phyloP scores from a whole-genome alignment of 371 early-diverging fungal species.

The Rhizopus arrhizus region DNA sequence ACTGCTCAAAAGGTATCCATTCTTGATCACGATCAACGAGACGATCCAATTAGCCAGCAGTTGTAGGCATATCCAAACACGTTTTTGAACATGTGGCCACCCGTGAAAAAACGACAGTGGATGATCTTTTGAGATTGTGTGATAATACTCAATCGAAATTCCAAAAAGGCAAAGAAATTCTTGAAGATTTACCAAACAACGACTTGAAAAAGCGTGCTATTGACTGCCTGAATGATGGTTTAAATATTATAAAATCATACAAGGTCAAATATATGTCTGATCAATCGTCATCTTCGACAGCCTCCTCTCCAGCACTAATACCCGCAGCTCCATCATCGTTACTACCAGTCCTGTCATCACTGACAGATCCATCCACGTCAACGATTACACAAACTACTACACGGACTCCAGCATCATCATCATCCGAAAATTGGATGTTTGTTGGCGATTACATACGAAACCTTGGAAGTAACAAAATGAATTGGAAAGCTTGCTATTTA shows the following conservation, averaged over 20 bases:
- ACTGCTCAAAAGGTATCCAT: constrained; percentile 10
- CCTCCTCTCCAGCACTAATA: constrained; percentile 3
- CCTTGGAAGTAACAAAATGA: constrained; percentile 12
- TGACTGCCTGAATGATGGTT: constrained; percentile 18
- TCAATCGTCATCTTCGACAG: constrained; percentile 6
- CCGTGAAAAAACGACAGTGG: constrained; percentile 1
- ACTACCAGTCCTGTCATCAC: not conserved
- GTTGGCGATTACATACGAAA: constrained; percentile 5
- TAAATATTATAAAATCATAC: constrained; percentile 11
- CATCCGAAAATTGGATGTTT: constrained; percentile 16
- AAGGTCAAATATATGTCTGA: constrained; percentile 10
- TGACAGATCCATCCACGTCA: constrained; percentile 2
- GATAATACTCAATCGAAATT: constrained; percentile 12
- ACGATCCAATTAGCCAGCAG: constrained; percentile 17
- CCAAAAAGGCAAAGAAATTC: constrained; percentile 9
- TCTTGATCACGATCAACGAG: constrained; percentile 11
- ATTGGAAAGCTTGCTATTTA: constrained; percentile 18
- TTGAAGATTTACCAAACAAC: constrained; percentile 9
- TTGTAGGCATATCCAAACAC: constrained; percentile 5
- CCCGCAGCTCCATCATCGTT: constrained; percentile 1
- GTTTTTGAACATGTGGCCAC: constrained; percentile 8
- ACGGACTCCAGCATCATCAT: constrained; percentile 2
- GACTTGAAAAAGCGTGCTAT: constrained; percentile 13
- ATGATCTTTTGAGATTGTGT: constrained; percentile 11
- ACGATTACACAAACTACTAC: not conserved